Percentiles rank a stretch among this genome's conserved stretches.
phyloP scores from a whole-genome alignment of 306 rosid species.

The Sechiopsis laciniata region DNA sequence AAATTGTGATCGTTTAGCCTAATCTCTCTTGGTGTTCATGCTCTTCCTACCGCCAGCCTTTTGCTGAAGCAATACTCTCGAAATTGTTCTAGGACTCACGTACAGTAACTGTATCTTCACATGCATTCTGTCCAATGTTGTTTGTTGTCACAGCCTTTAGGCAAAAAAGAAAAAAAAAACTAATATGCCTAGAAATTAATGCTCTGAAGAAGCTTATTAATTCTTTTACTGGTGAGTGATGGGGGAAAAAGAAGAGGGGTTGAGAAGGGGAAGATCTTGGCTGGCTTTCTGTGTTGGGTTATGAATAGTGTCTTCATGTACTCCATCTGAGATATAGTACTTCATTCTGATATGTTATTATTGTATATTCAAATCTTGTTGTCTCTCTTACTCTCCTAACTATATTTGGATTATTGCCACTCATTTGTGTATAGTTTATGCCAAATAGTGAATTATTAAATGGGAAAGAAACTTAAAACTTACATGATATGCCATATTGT shows the following conservation, averaged over 20 bases:
- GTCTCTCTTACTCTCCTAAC: neutral
- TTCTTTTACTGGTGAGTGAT: slow-evolving; percentile 6
- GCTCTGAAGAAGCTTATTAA: slow-evolving; percentile 2
- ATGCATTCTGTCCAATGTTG: neutral
- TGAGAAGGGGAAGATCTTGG: slow-evolving; percentile 1
- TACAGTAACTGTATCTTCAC: slow-evolving; percentile 15
- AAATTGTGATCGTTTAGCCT: slow-evolving; percentile 1
- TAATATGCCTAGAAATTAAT: neutral
- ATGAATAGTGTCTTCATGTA: slow-evolving; percentile 4
- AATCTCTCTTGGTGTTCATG: neutral
- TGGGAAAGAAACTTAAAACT: neutral
- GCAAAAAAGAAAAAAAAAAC: neutral
- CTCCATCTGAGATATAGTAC: slow-evolving; percentile 1
- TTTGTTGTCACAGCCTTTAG: neutral
- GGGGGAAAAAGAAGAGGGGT: neutral
- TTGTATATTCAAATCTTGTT: slow-evolving; percentile 9
- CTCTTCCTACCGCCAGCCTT: neutral
- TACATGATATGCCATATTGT: neutral
- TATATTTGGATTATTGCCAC: too few species aligned
- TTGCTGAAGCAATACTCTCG: slow-evolving; percentile 1
- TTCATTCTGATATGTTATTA: neutral
- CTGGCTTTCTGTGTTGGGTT: neutral
- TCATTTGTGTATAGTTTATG: too few species aligned
- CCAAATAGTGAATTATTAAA: neutral
- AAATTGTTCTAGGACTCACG: neutral